Evolutionary conservation across 106 monocot species (phyloP).

Genomic region (Platanthera zijinensis): DNA sequence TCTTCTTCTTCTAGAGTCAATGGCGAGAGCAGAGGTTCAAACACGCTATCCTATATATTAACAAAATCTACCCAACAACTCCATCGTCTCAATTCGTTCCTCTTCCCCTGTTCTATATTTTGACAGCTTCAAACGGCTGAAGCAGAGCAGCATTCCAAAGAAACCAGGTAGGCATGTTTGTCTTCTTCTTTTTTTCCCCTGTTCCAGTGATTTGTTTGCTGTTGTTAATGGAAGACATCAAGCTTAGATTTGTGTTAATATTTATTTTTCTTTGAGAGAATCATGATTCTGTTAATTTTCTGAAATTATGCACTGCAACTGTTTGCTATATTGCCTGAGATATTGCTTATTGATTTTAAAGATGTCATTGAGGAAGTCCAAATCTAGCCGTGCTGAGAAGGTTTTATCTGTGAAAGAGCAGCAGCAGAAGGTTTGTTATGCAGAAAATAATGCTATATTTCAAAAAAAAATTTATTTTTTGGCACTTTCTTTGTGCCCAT

Average conservation of each 20-base stretch:
- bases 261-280: not conserved
- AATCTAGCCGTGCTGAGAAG: constrained; percentile 17
- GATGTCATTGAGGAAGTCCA: constrained; percentile 26
- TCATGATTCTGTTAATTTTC: not conserved
- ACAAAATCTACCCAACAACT: not conserved
- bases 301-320: not conserved
- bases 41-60: not conserved
- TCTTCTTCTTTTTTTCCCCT: not conserved
- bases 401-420: constrained; percentile 20
- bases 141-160: not conserved
- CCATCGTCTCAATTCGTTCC: not conserved
- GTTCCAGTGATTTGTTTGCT: not conserved
- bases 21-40: not conserved
- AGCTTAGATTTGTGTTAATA: not conserved
- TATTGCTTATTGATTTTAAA: not conserved
- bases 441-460: too few species aligned
- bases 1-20: constrained; percentile 3
- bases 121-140: not conserved
- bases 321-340: constrained; percentile 7
- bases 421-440: constrained; percentile 26
- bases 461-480: too few species aligned
- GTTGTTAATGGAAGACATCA: not conserved
- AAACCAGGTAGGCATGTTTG: not conserved
- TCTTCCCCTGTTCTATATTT: not conserved
- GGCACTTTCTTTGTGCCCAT: too few species aligned